phyloP scores from a whole-genome alignment of 805 yeast species.

The Schizosaccharomyces lindneri region DNA sequence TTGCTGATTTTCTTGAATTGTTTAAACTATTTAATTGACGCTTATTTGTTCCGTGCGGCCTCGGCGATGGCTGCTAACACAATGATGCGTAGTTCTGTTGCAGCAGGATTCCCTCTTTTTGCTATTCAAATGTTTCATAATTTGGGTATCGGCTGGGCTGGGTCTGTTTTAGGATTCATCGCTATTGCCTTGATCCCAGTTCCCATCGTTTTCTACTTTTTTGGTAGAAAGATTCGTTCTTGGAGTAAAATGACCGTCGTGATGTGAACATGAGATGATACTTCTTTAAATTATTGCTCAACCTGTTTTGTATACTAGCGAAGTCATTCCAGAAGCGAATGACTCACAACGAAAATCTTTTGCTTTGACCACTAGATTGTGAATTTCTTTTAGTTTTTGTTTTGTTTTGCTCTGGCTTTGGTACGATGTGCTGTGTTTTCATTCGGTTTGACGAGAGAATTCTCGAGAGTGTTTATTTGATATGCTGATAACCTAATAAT shows the following conservation, averaged over 20 bases:
- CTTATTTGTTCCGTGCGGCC: slow-evolving; percentile 42
- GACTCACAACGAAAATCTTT: too few relatives aligned
- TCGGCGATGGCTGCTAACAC: slow-evolving; percentile 58
- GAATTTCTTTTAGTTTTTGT: too few relatives aligned
- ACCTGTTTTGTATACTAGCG: too few relatives aligned
- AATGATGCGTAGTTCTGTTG: slow-evolving; percentile 40
- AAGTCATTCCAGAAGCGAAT: too few relatives aligned
- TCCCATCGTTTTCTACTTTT: slow-evolving; percentile 30
- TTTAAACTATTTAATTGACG: slow-evolving; percentile 41
- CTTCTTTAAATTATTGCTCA: too few relatives aligned
- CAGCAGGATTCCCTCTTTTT: slow-evolving; percentile 49
- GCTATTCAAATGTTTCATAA: slow-evolving; percentile 43
- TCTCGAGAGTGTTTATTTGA: too few relatives aligned
- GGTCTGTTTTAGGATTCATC: slow-evolving; percentile 39
- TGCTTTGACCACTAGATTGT: too few relatives aligned
- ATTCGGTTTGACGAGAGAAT: too few relatives aligned
- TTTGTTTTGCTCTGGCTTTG: too few relatives aligned
- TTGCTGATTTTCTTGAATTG: slow-evolving; percentile 38
- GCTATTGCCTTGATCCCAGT: slow-evolving; percentile 35
- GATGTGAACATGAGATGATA: too few relatives aligned
- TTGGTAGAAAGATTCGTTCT: neutral
- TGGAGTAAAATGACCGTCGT: neutral
- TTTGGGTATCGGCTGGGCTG: slow-evolving; percentile 61
- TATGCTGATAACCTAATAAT: too few relatives aligned
- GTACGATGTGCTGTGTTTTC: too few relatives aligned